Conservation (phyloP, 2,329 filamentous ascomycete species). For the Fusarium goolgardi region DNA sequence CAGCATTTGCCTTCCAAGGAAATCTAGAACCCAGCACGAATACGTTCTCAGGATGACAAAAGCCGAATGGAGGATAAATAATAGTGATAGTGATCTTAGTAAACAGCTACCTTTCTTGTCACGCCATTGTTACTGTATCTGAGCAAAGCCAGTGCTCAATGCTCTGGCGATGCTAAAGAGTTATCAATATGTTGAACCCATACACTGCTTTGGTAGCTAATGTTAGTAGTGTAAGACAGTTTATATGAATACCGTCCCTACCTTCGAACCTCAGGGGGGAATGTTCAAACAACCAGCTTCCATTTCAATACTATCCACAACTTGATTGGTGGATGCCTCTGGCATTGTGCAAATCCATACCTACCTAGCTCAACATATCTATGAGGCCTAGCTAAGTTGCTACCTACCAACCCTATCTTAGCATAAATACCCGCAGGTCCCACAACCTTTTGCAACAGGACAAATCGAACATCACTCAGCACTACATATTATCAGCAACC, state of each 20-base stretch:
- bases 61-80: background rate
- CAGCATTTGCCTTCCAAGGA: constrained; percentile 7
- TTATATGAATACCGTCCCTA: constrained; percentile 7
- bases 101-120: background rate
- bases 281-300: background rate
- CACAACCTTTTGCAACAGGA: background rate
- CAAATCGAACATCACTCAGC: background rate
- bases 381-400: background rate
- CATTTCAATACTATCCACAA: background rate
- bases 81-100: background rate
- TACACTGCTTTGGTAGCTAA: background rate
- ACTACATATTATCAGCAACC: background rate
- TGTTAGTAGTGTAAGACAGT: background rate
- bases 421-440: constrained; percentile 20
- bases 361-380: constrained; percentile 10
- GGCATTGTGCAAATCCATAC: constrained; percentile 4
- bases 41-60: background rate
- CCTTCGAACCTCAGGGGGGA: background rate
- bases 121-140: constrained; percentile 24
- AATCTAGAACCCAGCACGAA: background rate
- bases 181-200: background rate
- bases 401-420: background rate
- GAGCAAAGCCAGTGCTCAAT: constrained; percentile 1
- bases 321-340: constrained; percentile 2
- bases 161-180: background rate